Base-by-base conservation (phyloP, 1,284 basidiomycete genomes). In the Boletus holoroseus region DNA sequence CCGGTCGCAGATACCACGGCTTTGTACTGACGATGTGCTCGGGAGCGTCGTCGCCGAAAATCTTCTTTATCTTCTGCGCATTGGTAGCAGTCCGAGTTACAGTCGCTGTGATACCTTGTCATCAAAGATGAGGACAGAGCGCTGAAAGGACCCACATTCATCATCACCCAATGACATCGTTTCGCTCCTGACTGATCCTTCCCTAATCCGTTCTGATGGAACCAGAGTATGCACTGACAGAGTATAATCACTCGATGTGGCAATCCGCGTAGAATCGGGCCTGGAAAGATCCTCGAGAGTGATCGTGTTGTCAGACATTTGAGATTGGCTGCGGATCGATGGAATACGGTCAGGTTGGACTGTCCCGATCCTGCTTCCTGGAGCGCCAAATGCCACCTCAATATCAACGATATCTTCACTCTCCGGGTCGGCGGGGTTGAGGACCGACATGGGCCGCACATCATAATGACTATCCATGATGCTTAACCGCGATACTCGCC, bases 1-100 rank as follows among this genome's bases (percentile, higher is more conserved):
- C 88, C 3, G 88, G 81, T 18, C 82, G 82, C 49, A 98, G 75
- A 71, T 89, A 94, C 91, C 90, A 93, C 3, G 93, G 90, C 62
- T 80, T 87, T 62, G 77, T 75, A 61, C 76, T 72, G 49, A 76
- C 62, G 60, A 75, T 69, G 58, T 77, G 71, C 42, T 72, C 70
- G 3, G 78, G 75, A 27, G 74, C 73, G 40, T 91, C 90, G 22
- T 82, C 79, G 4, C 93, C 92, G 5, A 96, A 76, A 47, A 94
- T 69, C 66, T 85, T 82, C 58, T 79, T 76, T 35, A 91, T 72
- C 63, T 92, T 91, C 61, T 78, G 73, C 5, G 69, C 70, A 31
- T 74, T 74, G 20, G 68, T 68, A 27, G 76, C 66, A 16, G 66
- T 11, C 40, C 67, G 66, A 22, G 52, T 30, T 5, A 55, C n/a